Evolutionary conservation across 768 basidiomycete species (phyloP).

Genomic region (Podaxis pistillaris): DNA sequence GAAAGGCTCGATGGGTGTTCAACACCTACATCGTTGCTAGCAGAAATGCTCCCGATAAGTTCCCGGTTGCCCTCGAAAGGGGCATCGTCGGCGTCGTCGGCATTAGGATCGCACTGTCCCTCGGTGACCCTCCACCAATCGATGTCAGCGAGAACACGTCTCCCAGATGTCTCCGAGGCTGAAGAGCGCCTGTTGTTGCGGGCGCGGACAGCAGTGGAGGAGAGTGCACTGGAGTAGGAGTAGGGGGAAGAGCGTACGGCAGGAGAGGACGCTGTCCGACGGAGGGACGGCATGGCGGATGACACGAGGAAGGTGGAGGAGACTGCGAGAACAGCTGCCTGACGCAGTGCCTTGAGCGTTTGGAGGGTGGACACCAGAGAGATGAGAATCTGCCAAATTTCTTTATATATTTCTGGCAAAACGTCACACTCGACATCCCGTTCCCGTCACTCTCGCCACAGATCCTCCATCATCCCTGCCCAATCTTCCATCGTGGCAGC

Average conservation of each 20-base stretch:
- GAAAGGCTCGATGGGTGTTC: slow-evolving; percentile 35
- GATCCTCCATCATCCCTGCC: slow-evolving; percentile 23
- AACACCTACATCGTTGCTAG: slow-evolving; percentile 34
- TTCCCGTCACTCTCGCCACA: slow-evolving; percentile 18
- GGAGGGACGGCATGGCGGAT: slow-evolving; percentile 66
- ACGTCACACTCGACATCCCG: slow-evolving; percentile 28
- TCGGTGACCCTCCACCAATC: slow-evolving; percentile 85
- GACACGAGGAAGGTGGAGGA: slow-evolving; percentile 19
- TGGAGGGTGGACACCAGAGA: slow-evolving; percentile 31
- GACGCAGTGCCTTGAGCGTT: slow-evolving; percentile 43
- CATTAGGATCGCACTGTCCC: slow-evolving; percentile 55
- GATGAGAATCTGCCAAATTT: slow-evolving; percentile 29
- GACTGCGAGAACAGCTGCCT: slow-evolving; percentile 41
- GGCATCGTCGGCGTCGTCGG: slow-evolving; percentile 41
- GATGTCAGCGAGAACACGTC: slow-evolving; percentile 81
- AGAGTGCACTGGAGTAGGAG: slow-evolving; percentile 37
- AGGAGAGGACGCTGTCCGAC: slow-evolving; percentile 72
- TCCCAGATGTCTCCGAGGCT: slow-evolving; percentile 59
- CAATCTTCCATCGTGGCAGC: slow-evolving; percentile 9
- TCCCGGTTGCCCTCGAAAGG: slow-evolving; percentile 35
- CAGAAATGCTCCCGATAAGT: slow-evolving; percentile 31
- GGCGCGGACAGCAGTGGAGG: slow-evolving; percentile 30
- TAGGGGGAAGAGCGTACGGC: slow-evolving; percentile 72
- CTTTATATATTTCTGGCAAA: slow-evolving; percentile 43
- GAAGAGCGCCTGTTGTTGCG: slow-evolving; percentile 61